Conservation (phyloP, 1,284 basidiomycete genomes). For the Tilletia setariae region DNA sequence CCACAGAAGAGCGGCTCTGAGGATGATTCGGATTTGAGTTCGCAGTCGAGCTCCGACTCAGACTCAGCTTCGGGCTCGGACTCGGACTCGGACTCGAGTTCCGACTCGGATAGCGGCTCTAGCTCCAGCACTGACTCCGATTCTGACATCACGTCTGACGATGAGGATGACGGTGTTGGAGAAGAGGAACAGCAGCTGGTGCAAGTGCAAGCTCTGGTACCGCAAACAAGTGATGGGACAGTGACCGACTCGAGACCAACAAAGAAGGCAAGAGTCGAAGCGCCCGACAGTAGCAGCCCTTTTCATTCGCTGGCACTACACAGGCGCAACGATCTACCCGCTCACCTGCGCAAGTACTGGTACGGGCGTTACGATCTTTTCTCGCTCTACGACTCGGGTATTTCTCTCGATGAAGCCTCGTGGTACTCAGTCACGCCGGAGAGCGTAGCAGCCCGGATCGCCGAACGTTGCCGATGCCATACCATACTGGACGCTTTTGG, state of each 20-base stretch:
- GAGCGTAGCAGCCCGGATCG: slow-evolving; percentile 82
- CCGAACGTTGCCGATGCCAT: slow-evolving; percentile 68
- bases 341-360: slow-evolving; percentile 38
- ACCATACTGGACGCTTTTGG: slow-evolving; percentile 85
- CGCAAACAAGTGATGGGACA: neutral
- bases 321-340: slow-evolving; percentile 17
- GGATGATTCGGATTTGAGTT: too few species aligned
- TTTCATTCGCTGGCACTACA: neutral
- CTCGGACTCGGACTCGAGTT: neutral
- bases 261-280: neutral
- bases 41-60: too few species aligned
- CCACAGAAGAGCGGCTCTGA: too few species aligned
- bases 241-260: neutral
- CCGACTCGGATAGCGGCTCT: neutral
- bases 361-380: slow-evolving; percentile 36
- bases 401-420: slow-evolving; percentile 72
- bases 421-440: slow-evolving; percentile 99
- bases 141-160: neutral
- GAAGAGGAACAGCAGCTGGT: neutral
- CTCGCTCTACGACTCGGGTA: slow-evolving; percentile 39
- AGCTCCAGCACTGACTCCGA: neutral
- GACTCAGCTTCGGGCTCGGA: neutral
- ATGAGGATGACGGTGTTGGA: neutral
- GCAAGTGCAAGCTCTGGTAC: neutral
- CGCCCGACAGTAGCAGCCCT: neutral